Evolutionary conservation across 306 rosid species (phyloP).

Genomic region (Biancaea sappan): DNA sequence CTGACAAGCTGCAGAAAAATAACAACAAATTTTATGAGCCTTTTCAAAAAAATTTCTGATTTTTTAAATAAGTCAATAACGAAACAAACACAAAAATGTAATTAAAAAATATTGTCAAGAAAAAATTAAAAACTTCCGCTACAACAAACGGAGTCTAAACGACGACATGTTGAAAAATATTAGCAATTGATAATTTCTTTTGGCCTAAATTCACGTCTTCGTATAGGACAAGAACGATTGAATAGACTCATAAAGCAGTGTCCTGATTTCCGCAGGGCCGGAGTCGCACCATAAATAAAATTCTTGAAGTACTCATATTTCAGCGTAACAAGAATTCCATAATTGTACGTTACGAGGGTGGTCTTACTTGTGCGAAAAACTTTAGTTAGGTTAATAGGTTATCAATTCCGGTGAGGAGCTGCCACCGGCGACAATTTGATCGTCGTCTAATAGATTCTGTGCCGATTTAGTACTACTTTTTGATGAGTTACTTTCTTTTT

Average conservation of each 20-base stretch:
- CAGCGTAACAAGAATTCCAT: not conserved
- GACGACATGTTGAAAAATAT: too few relatives aligned
- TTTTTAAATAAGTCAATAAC: too few relatives aligned
- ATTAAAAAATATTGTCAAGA: too few relatives aligned
- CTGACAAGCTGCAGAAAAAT: too few relatives aligned
- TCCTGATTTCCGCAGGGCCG: not conserved
- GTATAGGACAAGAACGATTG: not conserved
- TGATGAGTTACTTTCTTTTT: not conserved
- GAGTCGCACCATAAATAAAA: not conserved
- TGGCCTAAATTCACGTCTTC: not conserved
- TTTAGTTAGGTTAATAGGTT: constrained; percentile 1
- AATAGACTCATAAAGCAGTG: not conserved
- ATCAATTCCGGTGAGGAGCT: not conserved
- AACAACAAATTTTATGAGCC: too few relatives aligned
- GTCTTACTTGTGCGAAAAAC: not conserved
- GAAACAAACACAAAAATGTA: too few relatives aligned
- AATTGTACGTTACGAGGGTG: not conserved
- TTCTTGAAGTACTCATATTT: not conserved
- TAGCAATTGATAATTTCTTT: not conserved
- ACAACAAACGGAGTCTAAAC: too few relatives aligned
- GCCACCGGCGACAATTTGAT: not conserved
- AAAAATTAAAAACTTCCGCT: too few relatives aligned
- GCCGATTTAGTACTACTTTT: not conserved
- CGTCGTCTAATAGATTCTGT: not conserved
- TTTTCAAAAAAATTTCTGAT: too few relatives aligned